A percentile compares a stretch with the other conserved stretches of the same genome.
phyloP scores from a whole-genome alignment of 345 rosid species.

The Excoecaria agallocha region DNA sequence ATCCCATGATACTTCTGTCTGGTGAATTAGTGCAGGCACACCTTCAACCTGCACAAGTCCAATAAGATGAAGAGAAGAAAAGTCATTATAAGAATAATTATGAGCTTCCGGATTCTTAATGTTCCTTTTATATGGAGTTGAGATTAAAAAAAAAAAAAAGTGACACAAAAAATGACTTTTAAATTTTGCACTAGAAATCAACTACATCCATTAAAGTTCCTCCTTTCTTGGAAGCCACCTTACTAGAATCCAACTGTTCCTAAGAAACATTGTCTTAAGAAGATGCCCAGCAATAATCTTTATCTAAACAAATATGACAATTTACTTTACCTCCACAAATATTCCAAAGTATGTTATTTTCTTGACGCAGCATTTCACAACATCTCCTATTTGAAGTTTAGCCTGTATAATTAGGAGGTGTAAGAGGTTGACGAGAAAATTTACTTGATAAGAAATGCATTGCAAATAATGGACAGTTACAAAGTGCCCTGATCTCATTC shows the following conservation, averaged over 20 bases:
- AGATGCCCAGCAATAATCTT: neutral
- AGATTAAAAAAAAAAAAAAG: neutral
- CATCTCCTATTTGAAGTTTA: slow-evolving; percentile 84
- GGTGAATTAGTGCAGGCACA: slow-evolving; percentile 87
- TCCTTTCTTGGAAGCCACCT: neutral
- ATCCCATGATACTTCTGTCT: slow-evolving; percentile 95
- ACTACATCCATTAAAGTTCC: neutral
- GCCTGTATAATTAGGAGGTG: slow-evolving; percentile 47
- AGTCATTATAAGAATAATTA: neutral
- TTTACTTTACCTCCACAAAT: slow-evolving; percentile 71
- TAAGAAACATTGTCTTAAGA: neutral
- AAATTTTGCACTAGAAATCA: neutral
- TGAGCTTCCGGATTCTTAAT: neutral
- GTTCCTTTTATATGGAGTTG: slow-evolving; percentile 1
- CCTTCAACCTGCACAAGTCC: slow-evolving; percentile 66
- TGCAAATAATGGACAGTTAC: neutral
- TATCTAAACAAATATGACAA: neutral
- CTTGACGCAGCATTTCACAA: slow-evolving; percentile 81
- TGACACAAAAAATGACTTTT: neutral
- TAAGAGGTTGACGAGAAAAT: slow-evolving; percentile 11
- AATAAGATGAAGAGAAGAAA: slow-evolving; percentile 6
- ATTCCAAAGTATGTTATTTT: slow-evolving; percentile 90
- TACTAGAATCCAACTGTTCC: neutral
- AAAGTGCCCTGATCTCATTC: neutral
- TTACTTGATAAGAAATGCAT: slow-evolving; percentile 9